Conservation (phyloP, 2,329 filamentous ascomycete genomes). For the Trichocomaceae sp. region DNA sequence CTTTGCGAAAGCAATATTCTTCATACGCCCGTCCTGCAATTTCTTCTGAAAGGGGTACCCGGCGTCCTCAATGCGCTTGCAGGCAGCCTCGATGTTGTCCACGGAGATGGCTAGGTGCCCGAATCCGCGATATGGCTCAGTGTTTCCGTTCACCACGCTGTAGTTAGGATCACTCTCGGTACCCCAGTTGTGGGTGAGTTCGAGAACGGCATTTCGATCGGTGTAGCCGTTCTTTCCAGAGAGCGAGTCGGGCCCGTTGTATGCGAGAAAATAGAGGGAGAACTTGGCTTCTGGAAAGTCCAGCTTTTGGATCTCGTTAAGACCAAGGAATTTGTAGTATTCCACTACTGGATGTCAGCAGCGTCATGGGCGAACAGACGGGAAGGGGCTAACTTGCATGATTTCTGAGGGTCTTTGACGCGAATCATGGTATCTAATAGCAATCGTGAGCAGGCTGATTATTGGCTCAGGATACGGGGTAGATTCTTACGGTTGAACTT, state of each 20-base stretch:
- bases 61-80: slow-evolving; percentile 78
- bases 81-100: slow-evolving; percentile 81
- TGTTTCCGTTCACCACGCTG: slow-evolving; percentile 80
- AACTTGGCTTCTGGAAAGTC: slow-evolving; percentile 84
- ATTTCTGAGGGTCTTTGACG: slow-evolving; percentile 86
- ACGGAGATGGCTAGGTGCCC: slow-evolving; percentile 81
- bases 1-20: slow-evolving; percentile 79
- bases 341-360: slow-evolving; percentile 51
- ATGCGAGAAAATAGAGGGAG: slow-evolving; percentile 91
- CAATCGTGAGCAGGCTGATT: slow-evolving; percentile 12
- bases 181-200: slow-evolving; percentile 79
- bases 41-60: slow-evolving; percentile 96
- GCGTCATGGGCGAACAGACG: not conserved
- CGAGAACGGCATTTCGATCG: slow-evolving; percentile 82
- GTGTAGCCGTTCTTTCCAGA: slow-evolving; percentile 67
- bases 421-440: slow-evolving; percentile 61
- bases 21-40: slow-evolving; percentile 79
- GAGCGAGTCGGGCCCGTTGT: slow-evolving; percentile 68
- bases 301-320: slow-evolving; percentile 75
- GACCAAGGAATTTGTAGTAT: slow-evolving; percentile 89
- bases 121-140: slow-evolving; percentile 76
- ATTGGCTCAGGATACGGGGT: not conserved
- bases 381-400: slow-evolving; percentile 44
- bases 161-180: slow-evolving; percentile 79
- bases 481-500: slow-evolving; percentile 55